Evolutionary conservation across 2,329 filamentous ascomycete genomes (phyloP), one percentile per base, ranked within the genome.

Genomic region (Sporothrix luriei): DNA sequence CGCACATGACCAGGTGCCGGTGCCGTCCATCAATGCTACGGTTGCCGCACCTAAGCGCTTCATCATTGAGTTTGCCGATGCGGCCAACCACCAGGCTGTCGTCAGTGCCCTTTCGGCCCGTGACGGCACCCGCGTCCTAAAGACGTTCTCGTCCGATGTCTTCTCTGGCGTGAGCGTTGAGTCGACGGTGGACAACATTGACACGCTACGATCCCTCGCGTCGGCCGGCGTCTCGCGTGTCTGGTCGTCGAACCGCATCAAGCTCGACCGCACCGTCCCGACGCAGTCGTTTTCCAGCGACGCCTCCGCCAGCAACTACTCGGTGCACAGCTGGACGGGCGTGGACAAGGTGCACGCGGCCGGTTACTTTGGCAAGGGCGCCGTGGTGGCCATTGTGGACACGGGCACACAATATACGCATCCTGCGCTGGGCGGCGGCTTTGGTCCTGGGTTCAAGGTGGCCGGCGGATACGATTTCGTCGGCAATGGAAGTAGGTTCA

Each of bases 161-260:
- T 76, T 75, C 59, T 70, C 72, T 0, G 74, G 74, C 21, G 70
- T 73, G 10, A 73, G 71, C 29, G 72, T 76, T 38, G 71, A 73
- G 71, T 69, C 73, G 13, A 66, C 68, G 40, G 61, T 65, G 9
- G 62, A 72, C 40, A 75, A 74, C 67, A 33, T 73, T 40, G 73
- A 76, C 57, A 71, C 71, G 9, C 72, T 76, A 13, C 70, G 71
- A 33, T 67, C 55, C 3, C 33, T 73, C 2, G 24, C 14, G n/a
- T 29, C 65, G n/a, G 57, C 51, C 0, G 68, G 69, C 29, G 70
- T 75, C 6, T 59, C 73, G 3, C 68, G 72, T 26, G 75, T 74
- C 3, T 77, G 76, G 76, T 71, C 72, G 5, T 72, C 74, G 0
- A 73, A 71, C 16, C 71, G 69, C 19, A 73, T 75, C 54, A 66